Conservation (phyloP, 257 asterid genomes). For the Solanum pinnatisectum region DNA sequence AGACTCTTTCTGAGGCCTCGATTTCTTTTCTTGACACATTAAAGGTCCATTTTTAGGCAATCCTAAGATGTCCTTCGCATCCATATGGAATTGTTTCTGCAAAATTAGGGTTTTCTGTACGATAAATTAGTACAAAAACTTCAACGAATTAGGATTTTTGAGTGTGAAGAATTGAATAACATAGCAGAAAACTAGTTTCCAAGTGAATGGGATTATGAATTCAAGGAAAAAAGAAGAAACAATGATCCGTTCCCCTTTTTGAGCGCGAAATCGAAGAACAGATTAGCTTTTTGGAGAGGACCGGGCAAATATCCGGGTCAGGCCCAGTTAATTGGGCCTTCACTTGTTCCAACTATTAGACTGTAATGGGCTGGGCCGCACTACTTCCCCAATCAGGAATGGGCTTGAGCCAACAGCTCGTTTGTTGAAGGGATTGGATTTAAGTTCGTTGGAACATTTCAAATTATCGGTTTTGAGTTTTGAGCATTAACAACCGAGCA, state of each 20-base stretch:
- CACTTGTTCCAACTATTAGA: background rate
- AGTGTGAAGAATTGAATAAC: background rate
- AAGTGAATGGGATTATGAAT: background rate
- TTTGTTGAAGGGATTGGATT: background rate
- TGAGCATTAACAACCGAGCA: too few species aligned
- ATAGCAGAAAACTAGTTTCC: background rate
- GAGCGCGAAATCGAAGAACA: conserved; percentile 1
- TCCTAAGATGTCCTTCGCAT: conserved; percentile 93
- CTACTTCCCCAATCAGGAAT: background rate
- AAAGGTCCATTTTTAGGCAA: conserved; percentile 58
- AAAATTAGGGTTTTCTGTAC: conserved; percentile 1
- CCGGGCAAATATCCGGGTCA: background rate
- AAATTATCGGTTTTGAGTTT: too few species aligned
- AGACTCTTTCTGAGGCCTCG: conserved; percentile 86
- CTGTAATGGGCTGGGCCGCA: background rate
- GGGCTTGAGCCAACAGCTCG: background rate
- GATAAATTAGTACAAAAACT: background rate
- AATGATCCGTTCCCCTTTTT: background rate
- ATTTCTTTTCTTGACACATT: conserved; percentile 54
- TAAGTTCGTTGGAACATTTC: too few species aligned
- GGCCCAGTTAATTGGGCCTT: background rate
- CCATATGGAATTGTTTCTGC: conserved; percentile 33
- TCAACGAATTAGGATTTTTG: background rate
- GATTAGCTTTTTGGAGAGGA: background rate
- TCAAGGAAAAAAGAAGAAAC: background rate